Evolutionary conservation across 495 filamentous ascomycete genomes (phyloP).

Genomic region (Trichoderma orchidacearum): DNA sequence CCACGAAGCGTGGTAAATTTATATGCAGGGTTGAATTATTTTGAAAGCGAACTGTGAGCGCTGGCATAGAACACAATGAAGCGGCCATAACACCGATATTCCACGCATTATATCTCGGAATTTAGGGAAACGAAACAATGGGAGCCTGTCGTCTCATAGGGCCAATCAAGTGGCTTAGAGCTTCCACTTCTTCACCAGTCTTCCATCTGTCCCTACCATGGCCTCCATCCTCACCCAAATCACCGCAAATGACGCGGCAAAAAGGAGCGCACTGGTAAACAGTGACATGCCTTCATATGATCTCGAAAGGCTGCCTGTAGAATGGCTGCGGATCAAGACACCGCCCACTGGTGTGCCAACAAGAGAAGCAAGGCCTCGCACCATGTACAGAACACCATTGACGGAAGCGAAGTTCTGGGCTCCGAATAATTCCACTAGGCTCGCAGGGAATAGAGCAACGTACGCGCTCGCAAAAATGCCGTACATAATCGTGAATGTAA

Average conservation of each 20-base stretch:
- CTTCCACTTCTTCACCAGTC: constrained; percentile 5
- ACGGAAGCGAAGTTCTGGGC: constrained; percentile 26
- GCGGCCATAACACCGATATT: too few species aligned
- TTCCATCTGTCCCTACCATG: not conserved
- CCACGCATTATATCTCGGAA: too few species aligned
- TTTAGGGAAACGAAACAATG: not conserved
- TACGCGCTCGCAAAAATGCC: constrained; percentile 27
- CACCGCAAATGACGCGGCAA: constrained; percentile 15
- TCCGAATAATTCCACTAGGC: constrained; percentile 28
- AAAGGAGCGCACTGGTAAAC: constrained; percentile 16
- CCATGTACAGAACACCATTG: constrained; percentile 30
- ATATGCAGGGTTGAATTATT: too few species aligned
- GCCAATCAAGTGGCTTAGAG: not conserved
- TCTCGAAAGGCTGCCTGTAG: constrained; percentile 8
- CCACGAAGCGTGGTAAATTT: too few species aligned
- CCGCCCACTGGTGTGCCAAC: constrained; percentile 30
- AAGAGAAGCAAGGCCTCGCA: constrained; percentile 24
- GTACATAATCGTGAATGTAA: constrained; percentile 23
- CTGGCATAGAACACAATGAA: too few species aligned
- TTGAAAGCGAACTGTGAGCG: too few species aligned
- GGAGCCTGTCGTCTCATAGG: not conserved
- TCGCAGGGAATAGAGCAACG: constrained; percentile 25
- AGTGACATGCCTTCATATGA: constrained; percentile 18
- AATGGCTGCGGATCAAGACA: constrained; percentile 16
- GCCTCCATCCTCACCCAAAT: constrained; percentile 23